Base-by-base conservation (phyloP, 169 alveolate species). In the Miamiensis avidus region DNA sequence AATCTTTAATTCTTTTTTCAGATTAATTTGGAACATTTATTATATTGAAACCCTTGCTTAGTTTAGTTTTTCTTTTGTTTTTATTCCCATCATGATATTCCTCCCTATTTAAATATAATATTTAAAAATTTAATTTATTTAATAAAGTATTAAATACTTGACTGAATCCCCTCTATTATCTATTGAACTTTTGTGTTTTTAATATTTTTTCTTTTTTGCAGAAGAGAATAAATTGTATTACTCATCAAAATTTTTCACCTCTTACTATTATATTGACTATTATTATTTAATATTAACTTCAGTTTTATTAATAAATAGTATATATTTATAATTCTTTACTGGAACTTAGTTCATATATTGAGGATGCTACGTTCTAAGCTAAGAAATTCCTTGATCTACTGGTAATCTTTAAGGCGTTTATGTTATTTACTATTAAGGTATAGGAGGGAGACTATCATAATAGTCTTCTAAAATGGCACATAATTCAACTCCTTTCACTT, bases 401-500 rank as follows among this genome's bases (percentile, higher is more conserved):
- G 69, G 69, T 49, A 11, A 49, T 49, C 69, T 49, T 49, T 11
- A 49, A 49, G 20, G 69, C 20, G 4, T 49, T 49, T 49, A 49
- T 49, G 69, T 4, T 49, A 20, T 49, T 49, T 49, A 11, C 20
- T 49, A 4, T 20, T 49, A 49, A 11, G 20, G 26, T 11, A 49
- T 49, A 49, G 20, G 69, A 49, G 69, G 69, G 34, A 79, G 64
- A 29, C 65, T 79, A 30, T 79, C 84, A 79, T 79, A 79, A 79
- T 79, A 72, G 20, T 79, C 84, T 25, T 69, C 84, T 76, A 79
- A 34, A 29, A 79, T 65, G 31, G 73, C 65, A 79, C 76, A 33
- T 1, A 79, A 29, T n/a, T 34, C 31, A 1, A 49, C 74, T 0
- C 84, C 84, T 29, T 64, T 49, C 26, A 79, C 64, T 49, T 79